These are phyloP conservation scores for Leccinum pellstonianum DNA, from an alignment of 768 basidiomycete species.

Conservation along the genomic window DNA sequence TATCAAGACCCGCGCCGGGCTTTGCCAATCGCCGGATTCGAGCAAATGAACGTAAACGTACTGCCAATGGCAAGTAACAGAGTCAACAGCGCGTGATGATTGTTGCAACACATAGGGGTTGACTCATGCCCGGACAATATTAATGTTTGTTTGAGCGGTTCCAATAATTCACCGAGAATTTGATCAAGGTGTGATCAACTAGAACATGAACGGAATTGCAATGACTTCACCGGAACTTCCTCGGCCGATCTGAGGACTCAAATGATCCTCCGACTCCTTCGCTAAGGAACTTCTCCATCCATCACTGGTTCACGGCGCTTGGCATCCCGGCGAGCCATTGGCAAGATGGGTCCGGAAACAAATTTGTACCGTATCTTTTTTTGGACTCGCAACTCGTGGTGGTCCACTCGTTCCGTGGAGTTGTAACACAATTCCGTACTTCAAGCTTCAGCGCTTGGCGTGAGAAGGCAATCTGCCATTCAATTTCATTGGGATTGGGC, in stretches of 20 bases:
- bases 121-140: background rate
- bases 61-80: too few species aligned
- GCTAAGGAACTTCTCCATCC: too few species aligned
- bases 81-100: background rate
- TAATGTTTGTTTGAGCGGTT: too few species aligned
- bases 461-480: too few species aligned
- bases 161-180: background rate
- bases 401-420: background rate
- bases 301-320: background rate
- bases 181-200: background rate
- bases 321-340: background rate
- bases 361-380: background rate
- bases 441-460: too few species aligned
- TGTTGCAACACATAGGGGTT: background rate
- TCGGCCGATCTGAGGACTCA: background rate
- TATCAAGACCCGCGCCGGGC: background rate
- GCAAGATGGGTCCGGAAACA: background rate
- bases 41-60: too few species aligned
- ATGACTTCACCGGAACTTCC: background rate
- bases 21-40: background rate
- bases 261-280: background rate
- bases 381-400: background rate
- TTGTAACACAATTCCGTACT: too few species aligned
- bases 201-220: background rate
- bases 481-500: background rate